Conservation (phyloP, 73 alveolate genomes). For the Uronychia binucleata region DNA sequence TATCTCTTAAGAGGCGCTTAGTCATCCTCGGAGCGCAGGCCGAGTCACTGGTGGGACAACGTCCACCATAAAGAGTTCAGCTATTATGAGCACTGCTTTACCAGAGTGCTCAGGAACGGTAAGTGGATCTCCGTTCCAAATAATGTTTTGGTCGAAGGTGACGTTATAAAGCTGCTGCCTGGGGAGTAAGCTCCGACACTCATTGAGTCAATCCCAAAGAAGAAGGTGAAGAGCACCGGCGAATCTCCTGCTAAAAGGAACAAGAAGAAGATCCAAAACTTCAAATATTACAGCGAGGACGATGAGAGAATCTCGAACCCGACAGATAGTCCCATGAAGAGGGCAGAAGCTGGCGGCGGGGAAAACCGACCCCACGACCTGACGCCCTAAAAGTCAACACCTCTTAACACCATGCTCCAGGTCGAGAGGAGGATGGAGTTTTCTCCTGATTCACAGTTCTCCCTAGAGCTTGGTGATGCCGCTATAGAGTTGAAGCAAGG, state of each 20-base stretch:
- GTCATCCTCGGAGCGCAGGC: too few relatives aligned
- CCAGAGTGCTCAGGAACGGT: constrained; percentile 36
- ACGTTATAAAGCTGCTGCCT: constrained; percentile 40
- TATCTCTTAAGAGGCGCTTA: too few relatives aligned
- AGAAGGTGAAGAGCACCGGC: neutral
- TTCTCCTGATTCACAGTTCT: neutral
- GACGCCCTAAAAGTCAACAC: neutral
- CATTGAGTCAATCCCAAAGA: constrained; percentile 5
- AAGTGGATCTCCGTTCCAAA: constrained; percentile 35
- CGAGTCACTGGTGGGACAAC: neutral
- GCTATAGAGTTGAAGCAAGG: neutral
- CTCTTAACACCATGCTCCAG: neutral
- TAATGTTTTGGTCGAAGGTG: constrained; percentile 42
- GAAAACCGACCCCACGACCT: neutral
- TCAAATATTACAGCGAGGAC: neutral
- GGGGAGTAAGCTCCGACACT: constrained; percentile 50
- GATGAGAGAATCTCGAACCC: neutral
- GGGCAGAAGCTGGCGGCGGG: neutral
- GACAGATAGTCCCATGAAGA: neutral
- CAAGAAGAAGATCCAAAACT: neutral
- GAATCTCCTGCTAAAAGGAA: neutral
- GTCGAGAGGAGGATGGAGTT: neutral
- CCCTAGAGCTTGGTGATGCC: neutral
- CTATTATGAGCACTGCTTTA: constrained; percentile 46
- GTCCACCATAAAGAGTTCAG: constrained; percentile 25